phyloP scores from a whole-genome alignment of 345 rosid genomes.

The Salix suchowensis region DNA sequence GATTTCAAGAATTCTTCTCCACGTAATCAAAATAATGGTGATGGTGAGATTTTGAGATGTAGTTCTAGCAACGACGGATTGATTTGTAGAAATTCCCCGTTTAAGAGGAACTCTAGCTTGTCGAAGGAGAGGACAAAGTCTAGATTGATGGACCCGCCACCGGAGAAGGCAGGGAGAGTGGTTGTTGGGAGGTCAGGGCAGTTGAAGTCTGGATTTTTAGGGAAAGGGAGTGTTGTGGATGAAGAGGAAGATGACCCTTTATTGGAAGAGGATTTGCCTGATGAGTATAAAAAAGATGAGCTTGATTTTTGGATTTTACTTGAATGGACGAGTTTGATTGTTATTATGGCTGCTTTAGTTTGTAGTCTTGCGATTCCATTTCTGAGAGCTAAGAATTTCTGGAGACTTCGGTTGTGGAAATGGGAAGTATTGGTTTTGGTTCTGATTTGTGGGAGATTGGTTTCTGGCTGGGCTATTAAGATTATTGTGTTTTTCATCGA shows the following conservation, averaged over 20 bases:
- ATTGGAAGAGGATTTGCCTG: slow-evolving; percentile 27
- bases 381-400: slow-evolving; percentile 4
- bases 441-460: slow-evolving; percentile 28
- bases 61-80: slow-evolving; percentile 15
- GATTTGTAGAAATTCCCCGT: slow-evolving; percentile 12
- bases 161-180: slow-evolving; percentile 22
- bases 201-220: slow-evolving; percentile 28
- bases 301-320: slow-evolving; percentile 20
- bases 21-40: slow-evolving; percentile 2
- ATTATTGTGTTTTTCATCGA: slow-evolving; percentile 28
- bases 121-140: slow-evolving; percentile 27
- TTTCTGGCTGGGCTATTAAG: slow-evolving; percentile 31
- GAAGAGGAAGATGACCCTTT: slow-evolving; percentile 31
- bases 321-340: slow-evolving; percentile 25
- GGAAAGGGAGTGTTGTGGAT: slow-evolving; percentile 14
- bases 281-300: slow-evolving; percentile 13
- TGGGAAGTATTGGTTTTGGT: slow-evolving; percentile 22
- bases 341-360: slow-evolving; percentile 24
- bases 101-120: slow-evolving; percentile 20
- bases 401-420: slow-evolving; percentile 28
- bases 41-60: slow-evolving; percentile 22
- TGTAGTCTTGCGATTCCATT: slow-evolving; percentile 16
- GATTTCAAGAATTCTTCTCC: slow-evolving; percentile 22
- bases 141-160: slow-evolving; percentile 23
- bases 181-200: slow-evolving; percentile 20